Evolutionary conservation across 805 yeast genomes (phyloP).

Genomic region (Geotrichum ghanense): DNA sequence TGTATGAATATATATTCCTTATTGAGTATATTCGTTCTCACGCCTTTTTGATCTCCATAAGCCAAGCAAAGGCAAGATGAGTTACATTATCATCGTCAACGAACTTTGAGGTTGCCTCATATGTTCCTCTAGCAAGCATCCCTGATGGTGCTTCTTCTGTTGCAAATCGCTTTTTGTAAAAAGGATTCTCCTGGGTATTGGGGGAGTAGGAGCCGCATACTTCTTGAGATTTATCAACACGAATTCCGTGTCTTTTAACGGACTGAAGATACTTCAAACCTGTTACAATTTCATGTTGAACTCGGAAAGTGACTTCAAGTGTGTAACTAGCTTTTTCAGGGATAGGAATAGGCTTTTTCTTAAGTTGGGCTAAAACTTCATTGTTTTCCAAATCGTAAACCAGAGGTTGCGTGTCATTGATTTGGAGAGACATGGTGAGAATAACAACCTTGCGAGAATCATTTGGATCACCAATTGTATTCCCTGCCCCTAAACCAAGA

Average conservation of each 20-base stretch:
- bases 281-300: slow-evolving; percentile 84
- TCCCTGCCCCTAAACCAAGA: slow-evolving; percentile 58
- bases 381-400: slow-evolving; percentile 56
- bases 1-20: too few species aligned
- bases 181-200: slow-evolving; percentile 69
- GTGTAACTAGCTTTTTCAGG: slow-evolving; percentile 70
- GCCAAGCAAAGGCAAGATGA: slow-evolving; percentile 75
- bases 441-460: slow-evolving; percentile 73
- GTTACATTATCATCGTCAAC: slow-evolving; percentile 73
- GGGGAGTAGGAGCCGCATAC: slow-evolving; percentile 90
- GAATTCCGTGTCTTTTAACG: slow-evolving; percentile 77
- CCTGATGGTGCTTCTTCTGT: slow-evolving; percentile 90
- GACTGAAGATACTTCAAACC: slow-evolving; percentile 80
- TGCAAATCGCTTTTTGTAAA: slow-evolving; percentile 46
- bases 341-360: slow-evolving; percentile 58
- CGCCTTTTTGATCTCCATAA: slow-evolving; percentile 61
- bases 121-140: slow-evolving; percentile 74
- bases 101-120: slow-evolving; percentile 70
- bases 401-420: slow-evolving; percentile 62
- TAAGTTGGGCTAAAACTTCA: slow-evolving; percentile 43
- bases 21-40: too few species aligned
- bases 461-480: slow-evolving; percentile 53
- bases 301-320: slow-evolving; percentile 62
- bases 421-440: slow-evolving; percentile 57
- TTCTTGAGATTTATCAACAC: slow-evolving; percentile 77